A percentile compares a stretch with the other conserved stretches of the same genome.
Evolutionary conservation across 306 rosid genomes (phyloP).

Genomic region (Pterocarpus santalinus): DNA sequence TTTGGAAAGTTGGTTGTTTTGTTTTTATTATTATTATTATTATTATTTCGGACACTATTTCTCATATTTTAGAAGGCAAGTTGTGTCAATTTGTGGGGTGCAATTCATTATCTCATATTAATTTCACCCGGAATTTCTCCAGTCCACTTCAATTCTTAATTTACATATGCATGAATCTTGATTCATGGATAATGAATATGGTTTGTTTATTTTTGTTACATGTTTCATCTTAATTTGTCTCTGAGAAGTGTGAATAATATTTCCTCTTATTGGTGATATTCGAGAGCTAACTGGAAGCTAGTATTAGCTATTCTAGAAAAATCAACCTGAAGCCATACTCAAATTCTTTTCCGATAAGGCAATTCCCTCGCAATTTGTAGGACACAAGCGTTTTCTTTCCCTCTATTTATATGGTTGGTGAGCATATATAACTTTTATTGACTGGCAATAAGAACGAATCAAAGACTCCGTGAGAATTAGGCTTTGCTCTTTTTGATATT

Average conservation of each 20-base stretch:
- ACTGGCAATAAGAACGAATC: conserved; percentile 53
- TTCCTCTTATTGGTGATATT: conserved; percentile 34
- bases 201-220: conserved; percentile 36
- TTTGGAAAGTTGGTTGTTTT: no score
- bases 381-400: conserved; percentile 37
- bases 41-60: background rate
- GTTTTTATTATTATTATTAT: background rate
- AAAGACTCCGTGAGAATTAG: conserved; percentile 56
- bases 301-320: conserved; percentile 18
- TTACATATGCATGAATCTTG: conserved; percentile 23
- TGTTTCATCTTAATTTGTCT: conserved; percentile 44
- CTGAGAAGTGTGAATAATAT: conserved; percentile 7
- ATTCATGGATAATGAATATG: conserved; percentile 20
- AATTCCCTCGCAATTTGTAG: conserved; percentile 37
- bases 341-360: conserved; percentile 1
- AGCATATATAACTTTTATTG: conserved; percentile 42
- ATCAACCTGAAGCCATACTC: conserved; percentile 18
- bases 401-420: conserved; percentile 47
- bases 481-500: conserved; percentile 38
- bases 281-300: conserved; percentile 25
- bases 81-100: background rate
- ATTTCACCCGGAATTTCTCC: background rate
- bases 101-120: background rate
- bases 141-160: background rate
- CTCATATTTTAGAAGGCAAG: background rate